Evolutionary conservation across 1,284 basidiomycete genomes (phyloP).

Genomic region (Trametes pubescens): DNA sequence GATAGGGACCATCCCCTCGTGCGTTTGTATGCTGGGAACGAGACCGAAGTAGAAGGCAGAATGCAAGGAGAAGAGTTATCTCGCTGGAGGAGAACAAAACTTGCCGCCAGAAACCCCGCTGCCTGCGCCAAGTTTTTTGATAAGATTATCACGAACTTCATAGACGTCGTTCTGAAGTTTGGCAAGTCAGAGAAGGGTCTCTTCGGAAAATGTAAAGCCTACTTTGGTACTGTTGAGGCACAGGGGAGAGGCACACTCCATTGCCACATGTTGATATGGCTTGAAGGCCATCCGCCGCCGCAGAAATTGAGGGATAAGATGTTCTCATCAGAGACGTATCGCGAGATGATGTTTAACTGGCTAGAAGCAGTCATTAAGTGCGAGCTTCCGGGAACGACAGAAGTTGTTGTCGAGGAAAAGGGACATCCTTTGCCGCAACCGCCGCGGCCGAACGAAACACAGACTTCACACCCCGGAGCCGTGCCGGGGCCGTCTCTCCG

Average conservation of each 20-base stretch:
- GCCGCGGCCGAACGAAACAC: neutral
- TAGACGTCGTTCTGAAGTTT: constrained; percentile 10
- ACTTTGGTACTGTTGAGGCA: constrained; percentile 31
- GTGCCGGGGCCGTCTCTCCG: neutral
- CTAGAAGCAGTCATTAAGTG: constrained; percentile 21
- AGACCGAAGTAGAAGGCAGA: neutral
- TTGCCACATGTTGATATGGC: constrained; percentile 34
- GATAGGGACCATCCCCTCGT: constrained; percentile 11
- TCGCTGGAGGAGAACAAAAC: neutral
- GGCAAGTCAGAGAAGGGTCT: constrained; percentile 1
- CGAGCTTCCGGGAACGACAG: constrained; percentile 7
- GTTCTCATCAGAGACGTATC: neutral
- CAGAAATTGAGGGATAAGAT: constrained; percentile 20
- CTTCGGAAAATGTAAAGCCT: constrained; percentile 23
- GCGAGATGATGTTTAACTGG: neutral
- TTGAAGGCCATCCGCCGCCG: constrained; percentile 19
- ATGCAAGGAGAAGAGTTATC: neutral
- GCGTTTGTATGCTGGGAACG: neutral
- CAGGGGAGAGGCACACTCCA: constrained; percentile 30
- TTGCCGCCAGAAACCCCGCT: neutral
- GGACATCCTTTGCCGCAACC: neutral
- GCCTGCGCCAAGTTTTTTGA: constrained; percentile 20
- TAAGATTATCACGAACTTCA: constrained; percentile 15
- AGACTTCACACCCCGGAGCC: neutral
- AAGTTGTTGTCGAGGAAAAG: neutral